Evolutionary conservation across 1,284 basidiomycete species (phyloP).

Genomic region (Trametes sp.): DNA sequence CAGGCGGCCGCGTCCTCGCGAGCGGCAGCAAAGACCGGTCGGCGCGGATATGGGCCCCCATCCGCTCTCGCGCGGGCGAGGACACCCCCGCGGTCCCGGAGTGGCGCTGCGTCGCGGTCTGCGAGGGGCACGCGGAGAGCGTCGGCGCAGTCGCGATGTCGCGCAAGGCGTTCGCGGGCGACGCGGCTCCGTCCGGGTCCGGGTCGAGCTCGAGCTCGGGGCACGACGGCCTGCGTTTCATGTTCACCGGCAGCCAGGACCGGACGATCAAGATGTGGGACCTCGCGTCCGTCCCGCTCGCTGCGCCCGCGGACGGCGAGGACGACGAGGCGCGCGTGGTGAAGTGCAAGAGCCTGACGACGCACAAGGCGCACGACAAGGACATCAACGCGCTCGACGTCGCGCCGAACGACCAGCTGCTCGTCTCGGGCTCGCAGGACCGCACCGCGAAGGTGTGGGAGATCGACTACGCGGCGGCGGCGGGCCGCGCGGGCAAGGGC

Average conservation of each 20-base stretch:
- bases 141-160: constrained; percentile 91
- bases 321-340: constrained; percentile 33
- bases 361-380: constrained; percentile 95
- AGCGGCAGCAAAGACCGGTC: constrained; percentile 95
- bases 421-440: constrained; percentile 97
- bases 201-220: constrained; percentile 13
- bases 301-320: constrained; percentile 33
- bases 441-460: constrained; percentile 92
- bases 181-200: constrained; percentile 23
- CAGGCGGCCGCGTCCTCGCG: constrained; percentile 77
- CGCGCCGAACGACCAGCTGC: constrained; percentile 87
- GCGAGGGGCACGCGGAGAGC: constrained; percentile 95
- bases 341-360: constrained; percentile 84
- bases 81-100: constrained; percentile 46
- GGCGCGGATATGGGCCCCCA: constrained; percentile 84
- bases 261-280: constrained; percentile 99
- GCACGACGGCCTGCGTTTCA: constrained; percentile 56
- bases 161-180: constrained; percentile 47
- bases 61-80: constrained; percentile 20
- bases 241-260: constrained; percentile 96
- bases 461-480: constrained; percentile 62
- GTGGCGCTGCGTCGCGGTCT: constrained; percentile 87
- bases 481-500: constrained; percentile 50
- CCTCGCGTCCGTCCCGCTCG: constrained; percentile 58
- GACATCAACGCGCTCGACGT: constrained; percentile 98